A percentile compares a stretch with the other conserved stretches of the same genome.
Conservation (phyloP, 2,329 filamentous ascomycete species). For the Alternaria infectoria region DNA sequence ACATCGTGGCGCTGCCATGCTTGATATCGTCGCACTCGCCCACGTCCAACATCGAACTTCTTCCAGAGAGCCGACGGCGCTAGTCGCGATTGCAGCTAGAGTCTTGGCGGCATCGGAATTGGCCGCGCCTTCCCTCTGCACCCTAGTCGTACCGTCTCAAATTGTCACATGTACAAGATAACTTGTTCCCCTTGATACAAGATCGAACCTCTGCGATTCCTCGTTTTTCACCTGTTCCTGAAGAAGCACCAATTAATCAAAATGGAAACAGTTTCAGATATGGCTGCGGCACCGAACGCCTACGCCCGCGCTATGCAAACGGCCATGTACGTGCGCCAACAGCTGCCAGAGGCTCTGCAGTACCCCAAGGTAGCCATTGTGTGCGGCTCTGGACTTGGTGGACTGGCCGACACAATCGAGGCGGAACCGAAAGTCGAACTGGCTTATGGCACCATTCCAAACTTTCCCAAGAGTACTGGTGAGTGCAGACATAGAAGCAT, state of each 20-base stretch:
- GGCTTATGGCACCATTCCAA: slow-evolving; percentile 65
- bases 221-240: neutral
- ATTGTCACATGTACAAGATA: slow-evolving; percentile 14
- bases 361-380: slow-evolving; percentile 66
- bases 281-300: slow-evolving; percentile 39
- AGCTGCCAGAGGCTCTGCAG: slow-evolving; percentile 58
- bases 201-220: neutral
- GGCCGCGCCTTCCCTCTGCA: slow-evolving; percentile 38
- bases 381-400: slow-evolving; percentile 69
- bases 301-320: slow-evolving; percentile 58
- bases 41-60: slow-evolving; percentile 24
- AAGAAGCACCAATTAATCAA: neutral
- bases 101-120: slow-evolving; percentile 41
- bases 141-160: slow-evolving; percentile 21
- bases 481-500: slow-evolving; percentile 34
- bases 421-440: slow-evolving; percentile 58
- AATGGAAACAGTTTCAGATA: slow-evolving; percentile 29
- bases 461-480: slow-evolving; percentile 68
- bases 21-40: slow-evolving; percentile 25
- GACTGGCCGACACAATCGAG: slow-evolving; percentile 64
- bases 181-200: neutral
- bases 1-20: slow-evolving; percentile 55
- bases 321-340: slow-evolving; percentile 55
- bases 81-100: slow-evolving; percentile 28
- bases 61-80: slow-evolving; percentile 22